These are phyloP conservation scores for Mucor plumbeus DNA, from an alignment of 371 early-diverging fungal genomes.

Conservation along the genomic window DNA sequence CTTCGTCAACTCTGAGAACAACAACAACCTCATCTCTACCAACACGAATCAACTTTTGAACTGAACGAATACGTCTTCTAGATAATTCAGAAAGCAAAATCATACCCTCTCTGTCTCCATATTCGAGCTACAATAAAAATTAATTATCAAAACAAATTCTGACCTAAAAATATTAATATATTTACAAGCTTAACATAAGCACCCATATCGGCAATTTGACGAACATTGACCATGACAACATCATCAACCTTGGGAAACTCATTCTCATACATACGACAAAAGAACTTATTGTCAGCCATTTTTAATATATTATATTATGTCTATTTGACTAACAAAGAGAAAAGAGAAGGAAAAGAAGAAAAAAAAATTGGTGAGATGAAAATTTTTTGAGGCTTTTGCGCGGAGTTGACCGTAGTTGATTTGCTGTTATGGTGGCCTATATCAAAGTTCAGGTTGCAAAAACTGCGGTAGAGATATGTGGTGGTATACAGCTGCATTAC, in stretches of 20 bases:
- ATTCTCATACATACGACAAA: constrained; percentile 93
- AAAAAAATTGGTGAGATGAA: constrained; percentile 5
- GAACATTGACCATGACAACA: constrained; percentile 98
- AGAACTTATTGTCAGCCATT: constrained; percentile 50
- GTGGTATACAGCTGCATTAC: background rate
- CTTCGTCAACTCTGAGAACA: constrained; percentile 98
- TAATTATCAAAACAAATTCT: background rate
- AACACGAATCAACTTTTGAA: constrained; percentile 97
- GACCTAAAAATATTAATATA: background rate
- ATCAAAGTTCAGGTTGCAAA: background rate
- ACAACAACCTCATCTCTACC: constrained; percentile 97
- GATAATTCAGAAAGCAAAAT: constrained; percentile 97
- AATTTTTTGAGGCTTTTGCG: constrained; percentile 14
- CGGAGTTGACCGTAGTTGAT: background rate
- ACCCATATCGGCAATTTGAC: constrained; percentile 97
- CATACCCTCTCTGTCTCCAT: constrained; percentile 97
- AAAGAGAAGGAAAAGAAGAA: constrained; percentile 4
- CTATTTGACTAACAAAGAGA: background rate
- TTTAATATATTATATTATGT: constrained; percentile 5
- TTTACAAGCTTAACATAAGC: constrained; percentile 93
- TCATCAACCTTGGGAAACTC: constrained; percentile 98
- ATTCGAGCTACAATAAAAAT: constrained; percentile 63
- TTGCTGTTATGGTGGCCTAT: background rate
- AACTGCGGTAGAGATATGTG: background rate
- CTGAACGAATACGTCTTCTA: constrained; percentile 96